Conservation (phyloP, 805 yeast genomes). For the Blastobotrys muscicola region DNA sequence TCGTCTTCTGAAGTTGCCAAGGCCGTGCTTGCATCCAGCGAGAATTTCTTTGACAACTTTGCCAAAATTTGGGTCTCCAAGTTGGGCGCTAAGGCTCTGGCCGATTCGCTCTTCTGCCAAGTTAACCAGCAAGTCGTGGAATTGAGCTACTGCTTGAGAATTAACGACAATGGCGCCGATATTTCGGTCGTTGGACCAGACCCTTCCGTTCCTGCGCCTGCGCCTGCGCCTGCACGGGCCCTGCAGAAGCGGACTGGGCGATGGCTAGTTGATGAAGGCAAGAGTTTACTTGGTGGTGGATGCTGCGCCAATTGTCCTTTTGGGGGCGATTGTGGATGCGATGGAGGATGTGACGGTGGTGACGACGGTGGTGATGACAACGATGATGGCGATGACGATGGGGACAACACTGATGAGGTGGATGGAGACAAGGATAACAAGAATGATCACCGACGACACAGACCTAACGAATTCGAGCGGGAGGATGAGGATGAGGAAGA, state of each 20-base stretch:
- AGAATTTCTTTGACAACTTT: constrained; percentile 15
- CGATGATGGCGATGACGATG: constrained; percentile 5
- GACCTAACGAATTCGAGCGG: not conserved
- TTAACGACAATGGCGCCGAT: constrained; percentile 5
- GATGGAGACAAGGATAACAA: not conserved
- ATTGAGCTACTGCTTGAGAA: constrained; percentile 12
- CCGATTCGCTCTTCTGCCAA: constrained; percentile 15
- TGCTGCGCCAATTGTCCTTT: not conserved
- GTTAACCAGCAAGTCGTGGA: constrained; percentile 9
- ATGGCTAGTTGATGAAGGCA: not conserved
- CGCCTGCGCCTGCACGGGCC: too few relatives aligned
- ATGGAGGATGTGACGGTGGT: not conserved
- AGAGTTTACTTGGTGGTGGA: not conserved
- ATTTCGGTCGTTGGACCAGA: constrained; percentile 5
- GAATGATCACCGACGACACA: not conserved
- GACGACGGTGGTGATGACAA: constrained; percentile 4
- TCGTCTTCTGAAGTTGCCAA: constrained; percentile 14
- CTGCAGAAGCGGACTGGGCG: too few relatives aligned
- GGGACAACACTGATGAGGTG: not conserved
- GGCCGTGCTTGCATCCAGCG: constrained; percentile 12
- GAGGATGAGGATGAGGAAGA: not conserved
- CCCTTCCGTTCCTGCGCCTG: too few relatives aligned
- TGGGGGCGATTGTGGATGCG: not conserved
- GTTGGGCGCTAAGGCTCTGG: constrained; percentile 11
- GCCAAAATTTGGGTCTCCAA: constrained; percentile 14